phyloP scores from a whole-genome alignment of 73 alveolate species.

The Urostyla sp. region DNA sequence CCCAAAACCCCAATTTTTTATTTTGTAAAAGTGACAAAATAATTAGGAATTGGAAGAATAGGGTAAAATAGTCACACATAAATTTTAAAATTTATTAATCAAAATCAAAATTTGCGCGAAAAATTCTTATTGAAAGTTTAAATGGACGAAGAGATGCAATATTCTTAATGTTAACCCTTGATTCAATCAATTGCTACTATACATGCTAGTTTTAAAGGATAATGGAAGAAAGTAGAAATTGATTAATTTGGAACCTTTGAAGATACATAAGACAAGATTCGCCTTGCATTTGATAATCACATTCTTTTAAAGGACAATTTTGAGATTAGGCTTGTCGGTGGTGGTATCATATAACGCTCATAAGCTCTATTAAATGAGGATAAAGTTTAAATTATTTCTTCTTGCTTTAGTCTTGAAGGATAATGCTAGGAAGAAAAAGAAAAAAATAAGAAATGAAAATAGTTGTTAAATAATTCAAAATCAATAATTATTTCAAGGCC shows the following conservation, averaged over 20 bases:
- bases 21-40: too few species aligned
- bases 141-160: too few species aligned
- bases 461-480: background rate
- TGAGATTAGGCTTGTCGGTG: slow-evolving; percentile 38
- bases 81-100: too few species aligned
- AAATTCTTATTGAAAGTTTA: too few species aligned
- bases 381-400: background rate
- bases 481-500: too few species aligned
- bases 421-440: background rate
- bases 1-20: too few species aligned
- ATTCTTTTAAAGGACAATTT: background rate
- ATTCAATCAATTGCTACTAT: too few species aligned
- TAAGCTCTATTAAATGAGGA: slow-evolving; percentile 44
- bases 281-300: background rate
- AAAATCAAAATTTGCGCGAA: too few species aligned
- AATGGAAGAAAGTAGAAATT: background rate
- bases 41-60: too few species aligned
- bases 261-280: background rate
- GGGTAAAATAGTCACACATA: too few species aligned
- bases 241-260: slow-evolving; percentile 42
- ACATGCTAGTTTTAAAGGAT: too few species aligned
- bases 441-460: slow-evolving; percentile 3
- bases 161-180: too few species aligned
- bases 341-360: slow-evolving; percentile 51
- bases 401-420: background rate